Percentiles rank a stretch among this genome's conserved stretches.
These are phyloP conservation scores for Tetragonia tetragonoides DNA, from an alignment of 148 eudicot species.

Conservation along the genomic window DNA sequence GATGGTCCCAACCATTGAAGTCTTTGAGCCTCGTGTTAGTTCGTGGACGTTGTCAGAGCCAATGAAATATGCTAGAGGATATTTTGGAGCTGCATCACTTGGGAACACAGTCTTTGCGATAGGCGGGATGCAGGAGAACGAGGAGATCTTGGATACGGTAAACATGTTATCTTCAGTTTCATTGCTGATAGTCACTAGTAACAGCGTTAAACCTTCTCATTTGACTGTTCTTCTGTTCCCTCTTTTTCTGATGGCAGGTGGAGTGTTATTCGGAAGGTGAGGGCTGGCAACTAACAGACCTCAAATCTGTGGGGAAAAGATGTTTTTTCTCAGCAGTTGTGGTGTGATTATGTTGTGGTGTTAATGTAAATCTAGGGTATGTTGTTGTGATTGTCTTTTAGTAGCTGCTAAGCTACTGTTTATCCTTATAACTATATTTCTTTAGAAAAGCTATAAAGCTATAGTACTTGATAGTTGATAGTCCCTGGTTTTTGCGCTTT, in stretches of 20 bases:
- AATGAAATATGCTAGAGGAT: slow-evolving; percentile 51
- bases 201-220: not conserved
- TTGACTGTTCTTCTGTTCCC: not conserved
- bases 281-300: slow-evolving; percentile 54
- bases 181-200: not conserved
- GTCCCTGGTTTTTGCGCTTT: not conserved
- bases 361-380: not conserved
- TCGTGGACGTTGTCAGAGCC: slow-evolving; percentile 58
- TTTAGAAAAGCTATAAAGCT: not conserved
- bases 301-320: slow-evolving; percentile 54
- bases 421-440: not conserved
- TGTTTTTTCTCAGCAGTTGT: slow-evolving; percentile 47
- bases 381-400: not conserved
- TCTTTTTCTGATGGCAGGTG: slow-evolving; percentile 38
- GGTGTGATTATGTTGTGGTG: slow-evolving; percentile 15
- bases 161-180: not conserved
- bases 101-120: slow-evolving; percentile 47
- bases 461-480: not conserved
- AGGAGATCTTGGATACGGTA: slow-evolving; percentile 42
- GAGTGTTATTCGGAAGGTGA: slow-evolving; percentile 58
- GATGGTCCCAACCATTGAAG: slow-evolving; percentile 59
- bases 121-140: slow-evolving; percentile 44
- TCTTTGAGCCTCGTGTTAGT: slow-evolving; percentile 60
- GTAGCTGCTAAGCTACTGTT: not conserved
- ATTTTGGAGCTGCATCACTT: slow-evolving; percentile 40